Evolutionary conservation across 805 yeast species (phyloP).

Genomic region (Barnettozyma sp.): DNA sequence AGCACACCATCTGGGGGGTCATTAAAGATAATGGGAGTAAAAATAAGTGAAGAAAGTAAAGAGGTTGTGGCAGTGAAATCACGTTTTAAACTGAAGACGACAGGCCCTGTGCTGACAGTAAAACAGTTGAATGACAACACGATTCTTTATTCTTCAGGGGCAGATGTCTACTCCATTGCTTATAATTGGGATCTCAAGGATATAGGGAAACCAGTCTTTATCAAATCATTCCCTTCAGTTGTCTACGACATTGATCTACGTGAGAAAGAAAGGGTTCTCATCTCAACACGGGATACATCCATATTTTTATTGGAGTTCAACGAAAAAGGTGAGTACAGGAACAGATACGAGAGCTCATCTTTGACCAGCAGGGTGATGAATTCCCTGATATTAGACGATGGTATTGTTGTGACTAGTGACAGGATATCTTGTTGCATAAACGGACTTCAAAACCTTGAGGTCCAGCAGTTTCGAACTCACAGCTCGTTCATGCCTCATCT

Average conservation of each 20-base stretch:
- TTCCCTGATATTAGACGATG: conserved; percentile 10
- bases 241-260: conserved; percentile 22
- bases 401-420: conserved; percentile 17
- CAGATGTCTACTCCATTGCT: conserved; percentile 8
- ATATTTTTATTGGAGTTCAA: conserved; percentile 17
- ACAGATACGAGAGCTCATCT: no score
- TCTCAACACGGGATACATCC: conserved; percentile 28
- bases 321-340: conserved; percentile 10
- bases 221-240: conserved; percentile 9
- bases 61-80: conserved; percentile 14
- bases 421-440: conserved; percentile 17
- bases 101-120: conserved; percentile 20
- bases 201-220: conserved; percentile 12
- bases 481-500: conserved; percentile 31
- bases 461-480: conserved; percentile 11
- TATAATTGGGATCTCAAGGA: conserved; percentile 15
- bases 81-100: conserved; percentile 15
- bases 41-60: conserved; percentile 5
- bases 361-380: conserved; percentile 19
- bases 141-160: conserved; percentile 18
- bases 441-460: conserved; percentile 14
- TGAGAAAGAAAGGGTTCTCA: conserved; percentile 17
- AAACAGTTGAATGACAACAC: conserved; percentile 14
- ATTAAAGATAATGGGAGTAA: conserved; percentile 18
- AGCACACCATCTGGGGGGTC: conserved; percentile 17